Conservation (phyloP, 1,284 basidiomycete species). For the Phenoliferia sp. region DNA sequence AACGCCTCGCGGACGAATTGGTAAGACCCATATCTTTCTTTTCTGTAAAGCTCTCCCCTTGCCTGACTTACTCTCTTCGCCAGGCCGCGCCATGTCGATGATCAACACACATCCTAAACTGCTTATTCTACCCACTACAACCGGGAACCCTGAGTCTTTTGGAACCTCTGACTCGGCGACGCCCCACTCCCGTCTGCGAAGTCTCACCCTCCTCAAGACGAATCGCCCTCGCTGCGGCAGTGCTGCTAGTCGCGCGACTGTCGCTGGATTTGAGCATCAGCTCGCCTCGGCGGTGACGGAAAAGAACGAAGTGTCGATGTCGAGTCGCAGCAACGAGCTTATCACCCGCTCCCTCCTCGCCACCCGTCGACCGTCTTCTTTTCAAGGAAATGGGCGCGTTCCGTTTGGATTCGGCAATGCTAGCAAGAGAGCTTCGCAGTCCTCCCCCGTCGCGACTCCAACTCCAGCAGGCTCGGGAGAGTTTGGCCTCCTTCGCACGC, state of each 20-base stretch:
- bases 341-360: slow-evolving; percentile 18
- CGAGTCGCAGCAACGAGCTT: slow-evolving; percentile 5
- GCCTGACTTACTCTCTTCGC: too few relatives aligned
- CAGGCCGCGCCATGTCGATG: slow-evolving; percentile 29
- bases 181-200: slow-evolving; percentile 22
- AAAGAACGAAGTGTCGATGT: neutral
- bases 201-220: slow-evolving; percentile 23
- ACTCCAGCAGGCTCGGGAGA: neutral
- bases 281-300: slow-evolving; percentile 2
- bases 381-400: neutral
- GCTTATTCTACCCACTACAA: slow-evolving; percentile 10
- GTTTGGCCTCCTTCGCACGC: slow-evolving; percentile 1
- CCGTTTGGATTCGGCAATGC: slow-evolving; percentile 12
- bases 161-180: neutral
- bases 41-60: too few relatives aligned
- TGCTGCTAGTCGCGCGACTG: slow-evolving; percentile 11
- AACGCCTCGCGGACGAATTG: slow-evolving; percentile 3
- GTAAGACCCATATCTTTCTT: too few relatives aligned
- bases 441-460: neutral
- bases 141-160: neutral
- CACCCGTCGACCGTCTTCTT: neutral
- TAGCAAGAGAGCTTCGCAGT: neutral
- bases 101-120: slow-evolving; percentile 22
- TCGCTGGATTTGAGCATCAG: slow-evolving; percentile 20
- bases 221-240: neutral